phyloP scores from a whole-genome alignment of 495 filamentous ascomycete genomes.

The Neurospora terricola region DNA sequence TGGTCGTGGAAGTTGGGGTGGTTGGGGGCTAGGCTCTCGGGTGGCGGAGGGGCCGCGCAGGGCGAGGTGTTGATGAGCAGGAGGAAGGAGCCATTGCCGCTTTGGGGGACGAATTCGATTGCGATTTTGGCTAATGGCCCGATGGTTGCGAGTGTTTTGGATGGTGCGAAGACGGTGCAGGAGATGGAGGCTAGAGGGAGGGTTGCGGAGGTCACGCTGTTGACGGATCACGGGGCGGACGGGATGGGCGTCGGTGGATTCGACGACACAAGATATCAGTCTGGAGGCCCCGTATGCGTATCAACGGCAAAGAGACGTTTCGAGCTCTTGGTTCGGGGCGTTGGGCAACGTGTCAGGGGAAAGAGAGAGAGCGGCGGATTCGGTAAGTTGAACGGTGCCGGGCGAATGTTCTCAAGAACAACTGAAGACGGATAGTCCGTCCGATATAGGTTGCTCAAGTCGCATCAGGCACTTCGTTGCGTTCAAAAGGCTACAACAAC shows the following conservation, averaged over 20 bases:
- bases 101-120: not conserved
- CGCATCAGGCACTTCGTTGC: no score
- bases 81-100: not conserved
- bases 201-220: not conserved
- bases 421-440: not conserved
- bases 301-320: not conserved
- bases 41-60: not conserved
- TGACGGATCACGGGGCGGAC: not conserved
- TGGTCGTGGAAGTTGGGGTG: not conserved
- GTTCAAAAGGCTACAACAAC: no score
- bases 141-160: not conserved
- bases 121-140: not conserved
- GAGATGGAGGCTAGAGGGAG: not conserved
- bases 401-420: not conserved
- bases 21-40: not conserved
- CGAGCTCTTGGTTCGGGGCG: not conserved
- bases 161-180: not conserved
- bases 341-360: not conserved
- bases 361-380: not conserved
- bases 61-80: not conserved
- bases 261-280: not conserved
- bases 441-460: no score
- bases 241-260: not conserved
- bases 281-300: not conserved
- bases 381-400: not conserved